Conservation (phyloP, 164 flowering plant species). For the Tetracentron sinense region DNA sequence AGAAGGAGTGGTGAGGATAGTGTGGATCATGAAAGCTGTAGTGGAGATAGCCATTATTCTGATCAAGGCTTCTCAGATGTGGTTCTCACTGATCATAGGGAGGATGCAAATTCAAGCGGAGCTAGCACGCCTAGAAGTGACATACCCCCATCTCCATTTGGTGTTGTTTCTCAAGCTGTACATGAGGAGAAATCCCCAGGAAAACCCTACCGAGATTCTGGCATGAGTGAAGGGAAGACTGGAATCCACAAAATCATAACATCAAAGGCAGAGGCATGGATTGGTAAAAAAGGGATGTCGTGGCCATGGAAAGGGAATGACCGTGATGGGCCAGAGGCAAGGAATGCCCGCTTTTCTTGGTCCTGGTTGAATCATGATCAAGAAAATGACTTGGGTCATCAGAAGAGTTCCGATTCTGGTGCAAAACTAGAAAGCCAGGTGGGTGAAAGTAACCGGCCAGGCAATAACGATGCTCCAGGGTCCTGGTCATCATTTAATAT, state of each 20-base stretch:
- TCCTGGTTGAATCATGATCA: constrained; percentile 59
- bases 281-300: constrained; percentile 59
- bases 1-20: constrained; percentile 48
- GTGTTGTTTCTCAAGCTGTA: constrained; percentile 34
- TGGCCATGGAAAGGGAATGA: constrained; percentile 93
- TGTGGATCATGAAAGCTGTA: constrained; percentile 51
- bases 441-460: constrained; percentile 40
- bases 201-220: constrained; percentile 42
- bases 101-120: constrained; percentile 84
- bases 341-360: constrained; percentile 42
- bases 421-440: constrained; percentile 42
- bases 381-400: constrained; percentile 43
- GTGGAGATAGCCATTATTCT: constrained; percentile 58
- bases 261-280: constrained; percentile 90
- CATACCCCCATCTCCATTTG: constrained; percentile 41
- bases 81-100: constrained; percentile 56
- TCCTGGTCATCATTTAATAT: constrained; percentile 84
- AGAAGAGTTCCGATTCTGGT: constrained; percentile 27
- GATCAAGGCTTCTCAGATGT: constrained; percentile 54
- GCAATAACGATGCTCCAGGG: constrained; percentile 64
- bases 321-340: constrained; percentile 46
- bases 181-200: constrained; percentile 43
- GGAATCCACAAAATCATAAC: constrained; percentile 62
- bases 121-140: constrained; percentile 93
- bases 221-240: constrained; percentile 61